phyloP scores from a whole-genome alignment of 495 filamentous ascomycete species.

The Niebla homalea region DNA sequence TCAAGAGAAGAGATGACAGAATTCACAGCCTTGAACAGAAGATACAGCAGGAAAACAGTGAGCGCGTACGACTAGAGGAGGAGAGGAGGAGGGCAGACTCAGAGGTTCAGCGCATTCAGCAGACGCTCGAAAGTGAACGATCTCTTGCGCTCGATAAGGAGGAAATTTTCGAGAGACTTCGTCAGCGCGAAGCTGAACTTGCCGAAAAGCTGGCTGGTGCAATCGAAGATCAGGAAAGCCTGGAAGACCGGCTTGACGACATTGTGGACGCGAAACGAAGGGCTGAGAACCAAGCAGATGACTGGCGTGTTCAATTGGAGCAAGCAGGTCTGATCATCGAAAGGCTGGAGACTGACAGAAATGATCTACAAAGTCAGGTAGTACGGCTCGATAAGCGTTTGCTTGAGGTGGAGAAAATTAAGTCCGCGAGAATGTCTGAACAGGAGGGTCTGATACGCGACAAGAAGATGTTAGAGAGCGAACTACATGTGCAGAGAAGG shows the following conservation, averaged over 20 bases:
- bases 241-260: conserved; percentile 87
- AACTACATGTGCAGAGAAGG: conserved; percentile 76
- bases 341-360: conserved; percentile 73
- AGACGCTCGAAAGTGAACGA: conserved; percentile 88
- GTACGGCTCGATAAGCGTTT: conserved; percentile 54
- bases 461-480: conserved; percentile 83
- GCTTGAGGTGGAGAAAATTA: conserved; percentile 48
- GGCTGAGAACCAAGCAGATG: conserved; percentile 71
- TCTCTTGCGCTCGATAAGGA: conserved; percentile 93
- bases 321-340: conserved; percentile 81
- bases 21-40: conserved; percentile 74
- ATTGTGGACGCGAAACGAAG: conserved; percentile 81
- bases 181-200: conserved; percentile 69
- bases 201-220: conserved; percentile 84
- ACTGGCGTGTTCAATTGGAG: conserved; percentile 69
- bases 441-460: conserved; percentile 67
- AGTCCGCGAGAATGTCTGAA: conserved; percentile 54
- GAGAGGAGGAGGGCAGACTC: conserved; percentile 76
- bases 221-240: conserved; percentile 85
- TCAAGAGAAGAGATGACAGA: conserved; percentile 87
- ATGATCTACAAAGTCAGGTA: conserved; percentile 51
- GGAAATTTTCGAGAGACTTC: conserved; percentile 93
- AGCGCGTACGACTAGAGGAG: conserved; percentile 75
- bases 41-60: conserved; percentile 61
- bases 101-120: conserved; percentile 78